phyloP scores from a whole-genome alignment of 345 rosid species.

The Populus deltoides region DNA sequence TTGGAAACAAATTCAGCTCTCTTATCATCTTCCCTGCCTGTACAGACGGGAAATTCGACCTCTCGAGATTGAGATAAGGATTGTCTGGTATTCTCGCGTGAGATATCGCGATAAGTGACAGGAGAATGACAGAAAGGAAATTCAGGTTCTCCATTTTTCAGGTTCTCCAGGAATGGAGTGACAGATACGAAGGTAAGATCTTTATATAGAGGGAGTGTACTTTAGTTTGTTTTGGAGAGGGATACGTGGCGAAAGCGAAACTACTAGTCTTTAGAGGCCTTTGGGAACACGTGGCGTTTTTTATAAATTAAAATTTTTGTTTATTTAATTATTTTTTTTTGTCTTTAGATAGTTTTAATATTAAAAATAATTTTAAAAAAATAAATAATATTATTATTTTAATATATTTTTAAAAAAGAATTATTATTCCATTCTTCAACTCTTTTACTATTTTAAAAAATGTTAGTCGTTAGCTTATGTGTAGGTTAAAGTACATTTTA shows the following conservation, averaged over 20 bases:
- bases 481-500: not conserved
- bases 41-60: constrained; percentile 56
- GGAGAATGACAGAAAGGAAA: constrained; percentile 20
- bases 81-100: not conserved
- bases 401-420: too few relatives aligned
- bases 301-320: too few relatives aligned
- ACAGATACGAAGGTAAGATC: not conserved
- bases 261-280: too few relatives aligned
- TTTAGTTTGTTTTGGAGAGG: not conserved
- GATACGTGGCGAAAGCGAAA: constrained; percentile 13
- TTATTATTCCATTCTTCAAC: too few relatives aligned
- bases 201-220: not conserved
- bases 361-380: too few relatives aligned
- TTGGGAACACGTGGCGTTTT: too few relatives aligned
- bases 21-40: constrained; percentile 76
- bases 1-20: constrained; percentile 81
- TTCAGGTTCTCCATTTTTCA: constrained; percentile 41
- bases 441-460: too few relatives aligned
- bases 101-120: constrained; percentile 25
- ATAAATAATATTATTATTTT: too few relatives aligned
- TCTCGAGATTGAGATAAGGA: constrained; percentile 22
- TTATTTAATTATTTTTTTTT: too few relatives aligned
- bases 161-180: not conserved
- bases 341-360: too few relatives aligned
- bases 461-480: not conserved